These are phyloP conservation scores for Papiliotrema laurentii DNA, from an alignment of 1,284 basidiomycete genomes.

Conservation along the genomic window DNA sequence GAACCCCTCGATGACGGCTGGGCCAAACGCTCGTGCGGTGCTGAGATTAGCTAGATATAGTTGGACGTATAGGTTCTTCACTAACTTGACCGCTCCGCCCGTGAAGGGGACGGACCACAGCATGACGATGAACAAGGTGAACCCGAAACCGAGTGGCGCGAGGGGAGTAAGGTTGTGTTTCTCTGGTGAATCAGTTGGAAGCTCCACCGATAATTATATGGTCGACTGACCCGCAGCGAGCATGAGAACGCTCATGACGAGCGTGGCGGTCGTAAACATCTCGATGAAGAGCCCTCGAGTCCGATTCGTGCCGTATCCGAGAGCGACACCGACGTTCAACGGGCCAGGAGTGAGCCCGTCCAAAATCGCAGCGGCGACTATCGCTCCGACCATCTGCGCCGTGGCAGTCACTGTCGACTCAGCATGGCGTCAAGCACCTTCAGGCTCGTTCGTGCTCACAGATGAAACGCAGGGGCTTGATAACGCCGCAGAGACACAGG, in stretches of 20 bases:
- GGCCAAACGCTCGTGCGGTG: constrained; percentile 69
- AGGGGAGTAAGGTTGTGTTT: constrained; percentile 65
- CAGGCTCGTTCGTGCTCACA: constrained; percentile 17
- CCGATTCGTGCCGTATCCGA: constrained; percentile 22
- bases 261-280: constrained; percentile 63
- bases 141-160: constrained; percentile 68
- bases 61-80: not conserved
- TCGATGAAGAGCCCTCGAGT: constrained; percentile 61
- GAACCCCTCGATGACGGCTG: constrained; percentile 64
- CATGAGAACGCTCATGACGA: constrained; percentile 51
- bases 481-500: constrained; percentile 58
- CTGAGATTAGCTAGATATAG: constrained; percentile 44
- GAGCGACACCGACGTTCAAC: constrained; percentile 56
- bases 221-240: constrained; percentile 55
- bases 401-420: constrained; percentile 54
- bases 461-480: constrained; percentile 60
- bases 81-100: constrained; percentile 43
- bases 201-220: no score
- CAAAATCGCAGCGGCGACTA: constrained; percentile 54
- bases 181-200: no score
- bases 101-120: constrained; percentile 52
- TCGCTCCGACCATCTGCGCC: constrained; percentile 53
- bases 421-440: not conserved
- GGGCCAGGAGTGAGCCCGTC: constrained; percentile 58
- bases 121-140: constrained; percentile 64